Percentiles rank a stretch among this genome's conserved stretches.
phyloP scores from a whole-genome alignment of 768 basidiomycete species.

The Russula emetica region DNA sequence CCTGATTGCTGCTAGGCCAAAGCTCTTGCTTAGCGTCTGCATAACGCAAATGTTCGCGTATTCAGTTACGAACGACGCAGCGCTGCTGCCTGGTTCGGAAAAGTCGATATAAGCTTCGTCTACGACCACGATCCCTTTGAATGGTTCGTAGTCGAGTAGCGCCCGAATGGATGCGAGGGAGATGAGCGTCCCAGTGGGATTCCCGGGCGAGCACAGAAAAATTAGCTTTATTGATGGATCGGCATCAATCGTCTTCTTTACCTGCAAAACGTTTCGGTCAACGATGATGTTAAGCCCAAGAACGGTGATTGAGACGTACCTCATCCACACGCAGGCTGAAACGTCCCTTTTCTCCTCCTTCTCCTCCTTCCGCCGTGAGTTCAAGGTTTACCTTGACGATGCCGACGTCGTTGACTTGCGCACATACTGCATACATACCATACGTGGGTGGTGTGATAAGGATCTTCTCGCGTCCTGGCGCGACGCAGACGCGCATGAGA shows the following conservation, averaged over 20 bases:
- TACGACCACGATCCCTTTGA: conserved; percentile 88
- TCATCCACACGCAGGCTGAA: conserved; percentile 75
- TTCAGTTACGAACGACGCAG: conserved; percentile 65
- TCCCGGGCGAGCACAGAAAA: conserved; percentile 95
- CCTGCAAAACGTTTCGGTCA: conserved; percentile 39
- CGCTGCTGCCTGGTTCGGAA: conserved; percentile 55
- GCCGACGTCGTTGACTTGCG: conserved; percentile 90
- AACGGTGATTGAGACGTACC: conserved; percentile 42
- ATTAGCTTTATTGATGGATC: conserved; percentile 84
- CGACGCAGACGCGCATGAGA: conserved; percentile 84
- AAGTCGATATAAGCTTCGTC: conserved; percentile 99
- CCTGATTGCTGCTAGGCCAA: conserved; percentile 94
- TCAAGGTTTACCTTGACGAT: conserved; percentile 74
- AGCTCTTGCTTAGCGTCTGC: conserved; percentile 95
- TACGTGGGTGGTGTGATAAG: conserved; percentile 93
- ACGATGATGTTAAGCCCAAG: neutral
- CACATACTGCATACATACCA: conserved; percentile 95
- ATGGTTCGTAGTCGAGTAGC: conserved; percentile 72
- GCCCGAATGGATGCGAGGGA: conserved; percentile 62
- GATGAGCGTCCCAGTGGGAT: conserved; percentile 89
- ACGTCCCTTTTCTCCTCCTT: conserved; percentile 64
- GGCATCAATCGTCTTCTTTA: conserved; percentile 62
- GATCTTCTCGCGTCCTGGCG: conserved; percentile 72
- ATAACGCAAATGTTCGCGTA: conserved; percentile 91
- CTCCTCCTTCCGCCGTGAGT: conserved; percentile 53